Base-by-base conservation (phyloP, 106 monocot genomes). In the Apostasia ramifera region DNA sequence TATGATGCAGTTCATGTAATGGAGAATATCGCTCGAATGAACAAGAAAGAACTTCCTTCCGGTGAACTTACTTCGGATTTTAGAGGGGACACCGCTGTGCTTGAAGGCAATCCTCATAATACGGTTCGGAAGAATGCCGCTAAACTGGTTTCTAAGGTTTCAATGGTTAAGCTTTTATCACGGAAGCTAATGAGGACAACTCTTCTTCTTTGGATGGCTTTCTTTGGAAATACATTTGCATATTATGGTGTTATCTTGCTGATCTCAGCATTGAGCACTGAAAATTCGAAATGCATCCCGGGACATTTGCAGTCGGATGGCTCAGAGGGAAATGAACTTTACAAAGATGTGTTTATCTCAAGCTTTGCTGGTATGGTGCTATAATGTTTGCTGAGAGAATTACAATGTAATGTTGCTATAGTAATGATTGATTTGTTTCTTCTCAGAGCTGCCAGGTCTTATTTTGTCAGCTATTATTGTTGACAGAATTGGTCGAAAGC, bases 241-340 rank as follows among this genome's bases (percentile, higher is more conserved):
- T 94, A 94, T 59, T 94, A 94, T 68, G 94, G 94, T 42, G 66
- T 94, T 42, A 71, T 90, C 15, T 72, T 94, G 76, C 69, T 94
- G 43, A 90, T 84, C 1, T 76, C 94, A 13, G 76, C 87, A 57
- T 57, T 94, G 10, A 86, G 78, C 50, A 68, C 59, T 57, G 68
- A 44, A 14, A 57, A 59, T 44, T 43, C 43, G 6, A 61, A 44
- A 44, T 93, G 86, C 55, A 50, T 8, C 40, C 70, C 77, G 39
- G 62, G 48, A 4, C 46, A 37, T 13, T 51, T 71, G 49, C 48
- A 63, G 61, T 38, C 58, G 52, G 55, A 11, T 40, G n/a, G 62
- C 6, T 45, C 44, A 37, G 59, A 65, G 26, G 74, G 67, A 63
- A 57, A 44, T 45, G 79, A 38, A 47, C 70, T 82, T 38, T 94